A percentile compares a stretch with the other conserved stretches of the same genome.
Evolutionary conservation across 345 rosid genomes (phyloP).

Genomic region (Eucalyptus erythrocorys): DNA sequence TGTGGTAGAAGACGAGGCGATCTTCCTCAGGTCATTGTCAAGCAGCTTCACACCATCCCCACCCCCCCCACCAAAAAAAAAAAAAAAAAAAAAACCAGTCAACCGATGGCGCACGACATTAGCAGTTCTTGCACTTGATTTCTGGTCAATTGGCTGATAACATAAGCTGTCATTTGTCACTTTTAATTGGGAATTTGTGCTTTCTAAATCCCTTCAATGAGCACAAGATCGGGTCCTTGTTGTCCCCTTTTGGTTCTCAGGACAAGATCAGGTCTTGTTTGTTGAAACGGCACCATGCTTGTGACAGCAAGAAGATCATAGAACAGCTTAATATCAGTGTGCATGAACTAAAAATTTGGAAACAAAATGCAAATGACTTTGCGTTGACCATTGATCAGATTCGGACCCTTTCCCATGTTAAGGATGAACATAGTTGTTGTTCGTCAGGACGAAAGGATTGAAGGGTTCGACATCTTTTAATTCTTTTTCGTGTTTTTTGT

Average conservation of each 20-base stretch:
- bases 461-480: neutral
- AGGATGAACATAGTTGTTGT: neutral
- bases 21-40: neutral
- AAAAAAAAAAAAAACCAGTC: too few species aligned
- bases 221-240: neutral
- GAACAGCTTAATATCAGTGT: neutral
- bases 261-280: neutral
- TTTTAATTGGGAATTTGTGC: neutral
- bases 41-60: neutral
- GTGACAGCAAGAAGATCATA: neutral
- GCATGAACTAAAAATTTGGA: neutral
- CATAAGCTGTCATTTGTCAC: neutral
- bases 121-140: neutral
- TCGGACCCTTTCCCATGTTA: neutral
- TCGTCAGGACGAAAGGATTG: neutral
- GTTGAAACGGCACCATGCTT: neutral
- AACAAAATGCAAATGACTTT: neutral
- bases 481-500: neutral
- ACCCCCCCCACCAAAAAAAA: too few species aligned
- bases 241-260: neutral
- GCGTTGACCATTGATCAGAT: neutral
- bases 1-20: accelerated
- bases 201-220: neutral
- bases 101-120: neutral
- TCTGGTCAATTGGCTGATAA: neutral